Evolutionary conservation across 768 basidiomycete genomes (phyloP).

Genomic region (Lactarius evosmus): DNA sequence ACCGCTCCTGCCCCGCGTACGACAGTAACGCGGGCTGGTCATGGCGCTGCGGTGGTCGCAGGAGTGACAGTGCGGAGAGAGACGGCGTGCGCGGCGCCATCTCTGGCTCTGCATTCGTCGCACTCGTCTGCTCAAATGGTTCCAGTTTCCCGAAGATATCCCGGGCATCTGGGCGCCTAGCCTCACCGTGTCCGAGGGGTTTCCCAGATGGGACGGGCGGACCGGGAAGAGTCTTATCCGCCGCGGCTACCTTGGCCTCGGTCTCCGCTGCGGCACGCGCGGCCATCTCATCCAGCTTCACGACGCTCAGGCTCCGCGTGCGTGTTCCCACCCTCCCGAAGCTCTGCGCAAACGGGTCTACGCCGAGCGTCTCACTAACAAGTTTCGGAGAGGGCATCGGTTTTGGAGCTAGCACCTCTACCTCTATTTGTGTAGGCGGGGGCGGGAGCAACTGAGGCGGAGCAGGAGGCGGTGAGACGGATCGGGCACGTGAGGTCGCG

Average conservation of each 20-base stretch:
- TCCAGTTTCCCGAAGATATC: constrained; percentile 30
- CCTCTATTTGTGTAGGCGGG: constrained; percentile 11
- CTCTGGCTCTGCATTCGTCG: not conserved
- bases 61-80: constrained; percentile 34
- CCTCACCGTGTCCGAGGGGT: constrained; percentile 23
- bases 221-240: constrained; percentile 60
- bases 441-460: constrained; percentile 40
- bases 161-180: constrained; percentile 35
- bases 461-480: constrained; percentile 61
- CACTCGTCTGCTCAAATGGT: not conserved
- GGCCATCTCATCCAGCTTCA: constrained; percentile 69
- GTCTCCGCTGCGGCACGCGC: constrained; percentile 38
- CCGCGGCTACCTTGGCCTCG: constrained; percentile 30
- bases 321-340: constrained; percentile 27
- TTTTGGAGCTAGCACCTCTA: constrained; percentile 55
- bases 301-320: constrained; percentile 58
- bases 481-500: constrained; percentile 52
- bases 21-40: not conserved
- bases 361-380: constrained; percentile 26
- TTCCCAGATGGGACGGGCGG: constrained; percentile 54
- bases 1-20: constrained; percentile 9
- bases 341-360: constrained; percentile 4
- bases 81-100: constrained; percentile 30
- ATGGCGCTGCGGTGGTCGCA: constrained; percentile 29
- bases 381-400: constrained; percentile 66